Conservation (phyloP, 495 filamentous ascomycete species). For the Margaritispora aquatica region DNA sequence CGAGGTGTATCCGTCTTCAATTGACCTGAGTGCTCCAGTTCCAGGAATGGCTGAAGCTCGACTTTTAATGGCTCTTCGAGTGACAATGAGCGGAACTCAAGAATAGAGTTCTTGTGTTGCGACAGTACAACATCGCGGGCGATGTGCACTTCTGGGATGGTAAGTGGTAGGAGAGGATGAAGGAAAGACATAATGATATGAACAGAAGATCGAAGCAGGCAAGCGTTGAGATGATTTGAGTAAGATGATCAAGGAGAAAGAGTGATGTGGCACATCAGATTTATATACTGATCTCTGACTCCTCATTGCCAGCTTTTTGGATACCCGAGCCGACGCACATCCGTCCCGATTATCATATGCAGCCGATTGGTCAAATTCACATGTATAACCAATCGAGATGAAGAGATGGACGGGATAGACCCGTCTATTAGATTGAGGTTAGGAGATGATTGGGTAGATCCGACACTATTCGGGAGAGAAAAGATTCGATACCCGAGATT, state of each 20-base stretch:
- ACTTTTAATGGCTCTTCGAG: constrained; percentile 16
- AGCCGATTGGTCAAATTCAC: too few species aligned
- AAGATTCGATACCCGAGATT: too few species aligned
- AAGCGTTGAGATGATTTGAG: neutral
- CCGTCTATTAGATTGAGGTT: too few species aligned
- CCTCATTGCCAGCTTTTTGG: neutral
- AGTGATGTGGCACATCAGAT: too few species aligned
- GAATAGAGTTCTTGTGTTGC: constrained; percentile 3
- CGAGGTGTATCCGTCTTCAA: neutral
- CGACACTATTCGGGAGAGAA: too few species aligned
- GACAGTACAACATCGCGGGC: constrained; percentile 12
- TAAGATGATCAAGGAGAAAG: too few species aligned
- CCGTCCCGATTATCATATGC: too few species aligned
- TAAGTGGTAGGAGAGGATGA: constrained; percentile 11
- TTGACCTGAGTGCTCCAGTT: constrained; percentile 5
- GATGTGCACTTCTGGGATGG: constrained; percentile 1
- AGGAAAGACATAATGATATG: neutral
- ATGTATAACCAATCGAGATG: too few species aligned
- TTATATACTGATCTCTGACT: neutral
- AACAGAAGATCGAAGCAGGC: neutral
- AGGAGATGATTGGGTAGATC: too few species aligned
- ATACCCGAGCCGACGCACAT: neutral
- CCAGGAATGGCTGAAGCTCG: constrained; percentile 10
- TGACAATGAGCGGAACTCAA: constrained; percentile 10
- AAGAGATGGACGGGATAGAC: too few species aligned